Evolutionary conservation across 1,284 basidiomycete species (phyloP), one percentile per base, ranked within the genome.

Genomic region (Trametes hirsuta): DNA sequence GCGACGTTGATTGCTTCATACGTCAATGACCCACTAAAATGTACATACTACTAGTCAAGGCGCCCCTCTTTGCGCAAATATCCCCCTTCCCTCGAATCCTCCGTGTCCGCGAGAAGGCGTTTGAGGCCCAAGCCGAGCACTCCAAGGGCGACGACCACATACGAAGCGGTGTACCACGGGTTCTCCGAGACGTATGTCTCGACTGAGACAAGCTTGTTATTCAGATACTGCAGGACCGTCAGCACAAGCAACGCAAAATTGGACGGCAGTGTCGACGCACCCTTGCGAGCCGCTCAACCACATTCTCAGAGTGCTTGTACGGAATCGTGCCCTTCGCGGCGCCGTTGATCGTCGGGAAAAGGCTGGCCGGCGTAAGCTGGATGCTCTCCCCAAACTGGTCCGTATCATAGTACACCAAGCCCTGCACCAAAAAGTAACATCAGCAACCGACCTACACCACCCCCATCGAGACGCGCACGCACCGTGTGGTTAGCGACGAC

Each of bases 401-500:
- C 10, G 71, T 69, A 70, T 91, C 80, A 68, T 85, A 88, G 74
- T 93, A 91, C 62, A 91, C 63, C 68, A 94, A 68, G 65, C 83
- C 75, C 90, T 92, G 67, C 65, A 69, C 30, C 30, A 30, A 30
- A 8, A 30, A 30, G 30, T 8, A 30, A 30, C 30, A 30, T 53
- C 68, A 70, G 59, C 69, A 71, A 55, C 53, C 39, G 55, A 41
- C 36, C n/a, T 10, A 6, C 18, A 1, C 14, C 8, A 15, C 21
- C 3, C 42, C 9, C 22, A 34, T 49, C 46, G 35, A 11, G 22
- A 53, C 18, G 11, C 18, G 21, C 22, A 79, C 87, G 61, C 66
- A 94, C 94, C 66, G 83, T 76, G 60, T 96, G 93, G 74, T 97
- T 90, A 1, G 91, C 82, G 53, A 97, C 82, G 15, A 96, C 81